Evolutionary conservation across 768 basidiomycete species (phyloP).

Genomic region (Hypholoma sublateritium): DNA sequence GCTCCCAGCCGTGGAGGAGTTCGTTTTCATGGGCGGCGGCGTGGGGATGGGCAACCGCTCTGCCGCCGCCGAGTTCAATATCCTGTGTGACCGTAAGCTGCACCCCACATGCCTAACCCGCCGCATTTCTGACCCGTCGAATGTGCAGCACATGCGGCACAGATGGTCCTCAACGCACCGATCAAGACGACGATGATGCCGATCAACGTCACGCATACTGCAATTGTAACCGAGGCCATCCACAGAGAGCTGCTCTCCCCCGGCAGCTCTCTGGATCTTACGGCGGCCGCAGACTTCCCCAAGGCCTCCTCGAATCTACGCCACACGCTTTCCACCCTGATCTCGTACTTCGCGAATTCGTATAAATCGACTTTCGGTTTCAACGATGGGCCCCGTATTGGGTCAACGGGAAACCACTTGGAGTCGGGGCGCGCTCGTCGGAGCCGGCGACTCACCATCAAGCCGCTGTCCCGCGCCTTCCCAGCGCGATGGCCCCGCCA

Average conservation of each 20-base stretch:
- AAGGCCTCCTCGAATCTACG: slow-evolving; percentile 49
- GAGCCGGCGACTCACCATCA: slow-evolving; percentile 31
- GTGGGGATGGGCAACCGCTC: slow-evolving; percentile 83
- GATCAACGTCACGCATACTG: slow-evolving; percentile 86
- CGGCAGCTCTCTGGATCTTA: not conserved
- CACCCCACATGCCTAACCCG: not conserved
- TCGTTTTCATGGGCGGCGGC: slow-evolving; percentile 92
- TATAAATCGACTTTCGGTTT: slow-evolving; percentile 83
- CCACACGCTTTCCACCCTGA: slow-evolving; percentile 70
- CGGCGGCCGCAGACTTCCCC: slow-evolving; percentile 24
- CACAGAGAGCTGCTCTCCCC: slow-evolving; percentile 54
- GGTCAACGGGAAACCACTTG: no score
- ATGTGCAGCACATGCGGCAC: slow-evolving; percentile 69
- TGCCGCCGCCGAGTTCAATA: slow-evolving; percentile 81
- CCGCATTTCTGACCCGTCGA: not conserved
- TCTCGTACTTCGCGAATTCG: slow-evolving; percentile 69
- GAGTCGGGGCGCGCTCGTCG: no score
- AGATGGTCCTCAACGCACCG: slow-evolving; percentile 75
- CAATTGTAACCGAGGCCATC: slow-evolving; percentile 62
- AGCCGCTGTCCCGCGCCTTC: slow-evolving; percentile 32
- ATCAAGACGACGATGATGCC: slow-evolving; percentile 77
- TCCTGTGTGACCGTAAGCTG: slow-evolving; percentile 74
- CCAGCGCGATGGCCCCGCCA: slow-evolving; percentile 17
- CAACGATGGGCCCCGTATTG: slow-evolving; percentile 79
- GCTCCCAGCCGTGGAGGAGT: slow-evolving; percentile 58